Conservation (phyloP, 768 basidiomycete species). For the Coprinopsis cinerea region DNA sequence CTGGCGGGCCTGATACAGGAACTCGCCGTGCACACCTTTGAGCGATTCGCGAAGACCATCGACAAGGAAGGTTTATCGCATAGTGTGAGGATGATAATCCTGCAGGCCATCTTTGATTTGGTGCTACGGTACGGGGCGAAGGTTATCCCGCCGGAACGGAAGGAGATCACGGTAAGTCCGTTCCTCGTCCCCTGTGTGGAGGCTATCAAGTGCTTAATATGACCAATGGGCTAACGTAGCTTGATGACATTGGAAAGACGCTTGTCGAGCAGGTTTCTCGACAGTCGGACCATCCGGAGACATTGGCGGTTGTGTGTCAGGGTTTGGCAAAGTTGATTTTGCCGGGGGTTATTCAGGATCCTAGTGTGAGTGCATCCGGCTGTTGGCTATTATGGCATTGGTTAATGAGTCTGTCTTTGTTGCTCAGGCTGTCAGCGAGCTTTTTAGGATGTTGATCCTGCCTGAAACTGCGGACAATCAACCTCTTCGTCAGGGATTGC, state of each 20-base stretch:
- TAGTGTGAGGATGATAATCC: too few relatives aligned
- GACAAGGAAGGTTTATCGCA: too few relatives aligned
- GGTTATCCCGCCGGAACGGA: too few relatives aligned
- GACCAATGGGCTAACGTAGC: constrained; percentile 10
- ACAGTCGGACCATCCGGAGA: constrained; percentile 44
- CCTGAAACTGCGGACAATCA: constrained; percentile 79
- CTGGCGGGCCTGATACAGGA: too few relatives aligned
- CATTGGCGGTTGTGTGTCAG: constrained; percentile 67
- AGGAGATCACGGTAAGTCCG: neutral
- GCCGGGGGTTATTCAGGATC: constrained; percentile 67
- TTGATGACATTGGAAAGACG: constrained; percentile 16
- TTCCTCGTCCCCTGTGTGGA: neutral
- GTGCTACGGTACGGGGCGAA: too few relatives aligned
- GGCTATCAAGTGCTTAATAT: neutral
- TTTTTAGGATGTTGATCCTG: constrained; percentile 60
- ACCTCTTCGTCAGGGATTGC: constrained; percentile 77
- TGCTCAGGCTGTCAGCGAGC: constrained; percentile 28
- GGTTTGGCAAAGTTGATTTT: constrained; percentile 86
- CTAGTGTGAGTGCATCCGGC: constrained; percentile 45
- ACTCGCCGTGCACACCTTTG: too few relatives aligned
- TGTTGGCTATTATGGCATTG: constrained; percentile 34
- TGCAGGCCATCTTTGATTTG: too few relatives aligned
- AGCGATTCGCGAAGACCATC: too few relatives aligned
- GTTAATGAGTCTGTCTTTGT: constrained; percentile 25
- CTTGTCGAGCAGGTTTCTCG: constrained; percentile 32